These are phyloP conservation scores for Platanthera zijinensis DNA, from an alignment of 106 monocot genomes.

Conservation along the genomic window DNA sequence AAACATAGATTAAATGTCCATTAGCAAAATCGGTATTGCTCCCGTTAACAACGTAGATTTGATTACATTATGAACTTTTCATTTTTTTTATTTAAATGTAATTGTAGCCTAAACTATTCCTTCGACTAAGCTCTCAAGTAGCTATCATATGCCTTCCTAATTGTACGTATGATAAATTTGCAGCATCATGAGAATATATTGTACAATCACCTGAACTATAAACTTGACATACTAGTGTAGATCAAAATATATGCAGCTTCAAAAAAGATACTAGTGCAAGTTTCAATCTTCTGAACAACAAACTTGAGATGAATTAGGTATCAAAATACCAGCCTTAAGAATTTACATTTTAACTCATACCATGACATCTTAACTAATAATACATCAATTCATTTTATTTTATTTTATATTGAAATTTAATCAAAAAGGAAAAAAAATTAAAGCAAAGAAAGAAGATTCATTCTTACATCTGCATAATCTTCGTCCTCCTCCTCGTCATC, in stretches of 20 bases:
- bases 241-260: neutral
- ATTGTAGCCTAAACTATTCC: neutral
- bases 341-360: neutral
- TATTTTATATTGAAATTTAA: neutral
- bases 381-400: too few relatives aligned
- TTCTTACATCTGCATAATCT: slow-evolving; percentile 27
- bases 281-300: neutral
- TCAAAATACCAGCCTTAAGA: neutral
- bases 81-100: neutral
- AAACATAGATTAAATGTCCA: too few relatives aligned
- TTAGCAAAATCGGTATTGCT: neutral
- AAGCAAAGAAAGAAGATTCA: neutral
- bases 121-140: neutral
- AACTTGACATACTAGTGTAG: neutral
- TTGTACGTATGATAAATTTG: neutral
- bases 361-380: neutral
- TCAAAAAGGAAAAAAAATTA: neutral
- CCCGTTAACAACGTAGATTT: neutral
- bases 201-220: neutral
- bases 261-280: neutral
- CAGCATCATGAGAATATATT: neutral
- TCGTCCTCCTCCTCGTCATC: slow-evolving; percentile 29
- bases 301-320: neutral
- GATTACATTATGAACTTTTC: neutral
- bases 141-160: neutral